Evolutionary conservation across 1,284 basidiomycete genomes (phyloP).

Genomic region (Melampsora americana): DNA sequence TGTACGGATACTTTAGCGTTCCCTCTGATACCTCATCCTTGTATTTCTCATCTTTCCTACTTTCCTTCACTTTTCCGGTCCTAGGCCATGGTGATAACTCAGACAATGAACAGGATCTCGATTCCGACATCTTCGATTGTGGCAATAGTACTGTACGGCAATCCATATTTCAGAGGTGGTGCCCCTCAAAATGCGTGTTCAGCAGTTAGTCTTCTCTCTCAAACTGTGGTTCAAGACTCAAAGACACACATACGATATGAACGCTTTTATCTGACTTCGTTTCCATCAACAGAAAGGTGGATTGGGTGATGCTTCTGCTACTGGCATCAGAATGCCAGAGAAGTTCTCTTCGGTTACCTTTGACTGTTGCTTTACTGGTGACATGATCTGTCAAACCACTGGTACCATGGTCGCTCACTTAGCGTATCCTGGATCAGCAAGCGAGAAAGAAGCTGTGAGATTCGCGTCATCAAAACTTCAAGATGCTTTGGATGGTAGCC

Average conservation of each 20-base stretch:
- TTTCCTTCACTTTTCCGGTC: neutral
- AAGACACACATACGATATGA: neutral
- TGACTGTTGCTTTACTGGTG: slow-evolving; percentile 11
- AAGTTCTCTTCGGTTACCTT: neutral
- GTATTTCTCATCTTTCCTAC: neutral
- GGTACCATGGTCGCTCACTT: neutral
- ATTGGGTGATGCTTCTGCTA: neutral
- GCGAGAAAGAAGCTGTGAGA: slow-evolving; percentile 12
- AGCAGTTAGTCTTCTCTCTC: slow-evolving; percentile 12
- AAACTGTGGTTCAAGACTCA: neutral
- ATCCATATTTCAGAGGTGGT: slow-evolving; percentile 22
- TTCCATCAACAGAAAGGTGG: neutral
- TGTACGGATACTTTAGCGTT: neutral
- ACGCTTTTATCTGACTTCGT: neutral
- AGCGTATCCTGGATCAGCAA: slow-evolving; percentile 17
- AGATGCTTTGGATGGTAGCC: too few relatives aligned
- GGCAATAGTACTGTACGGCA: slow-evolving; percentile 22
- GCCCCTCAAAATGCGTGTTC: slow-evolving; percentile 15
- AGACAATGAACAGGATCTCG: neutral
- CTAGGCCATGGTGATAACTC: slow-evolving; percentile 23
- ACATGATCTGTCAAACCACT: slow-evolving; percentile 20
- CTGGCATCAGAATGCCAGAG: neutral
- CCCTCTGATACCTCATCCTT: neutral
- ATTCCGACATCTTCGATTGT: neutral
- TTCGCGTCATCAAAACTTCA: slow-evolving; percentile 15